Percentiles rank a stretch among this genome's conserved stretches.
Conservation (phyloP, 768 basidiomycete genomes). For the Hortiboletus flavorubellus region DNA sequence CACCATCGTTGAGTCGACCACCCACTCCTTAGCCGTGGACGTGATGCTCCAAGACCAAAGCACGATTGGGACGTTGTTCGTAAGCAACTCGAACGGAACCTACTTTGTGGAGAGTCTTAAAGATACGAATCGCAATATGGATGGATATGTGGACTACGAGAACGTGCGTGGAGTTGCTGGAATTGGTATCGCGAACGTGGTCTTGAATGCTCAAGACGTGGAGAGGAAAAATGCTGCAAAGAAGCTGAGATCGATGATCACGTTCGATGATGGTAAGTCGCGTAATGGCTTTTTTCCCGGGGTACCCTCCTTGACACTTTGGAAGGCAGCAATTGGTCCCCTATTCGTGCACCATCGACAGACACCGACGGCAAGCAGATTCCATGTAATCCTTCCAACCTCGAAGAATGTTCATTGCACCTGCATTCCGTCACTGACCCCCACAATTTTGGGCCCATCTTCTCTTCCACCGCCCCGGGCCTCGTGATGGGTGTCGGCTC, state of each 20-base stretch:
- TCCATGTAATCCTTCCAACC: slow-evolving; percentile 55
- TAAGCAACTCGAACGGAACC: slow-evolving; percentile 94
- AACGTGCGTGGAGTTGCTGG: slow-evolving; percentile 83
- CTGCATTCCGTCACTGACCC: slow-evolving; percentile 89
- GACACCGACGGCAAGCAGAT: slow-evolving; percentile 62
- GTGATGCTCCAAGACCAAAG: slow-evolving; percentile 70
- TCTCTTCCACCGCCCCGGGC: slow-evolving; percentile 93
- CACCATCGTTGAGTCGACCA: slow-evolving; percentile 92
- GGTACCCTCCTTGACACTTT: background rate
- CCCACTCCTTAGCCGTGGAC: slow-evolving; percentile 92
- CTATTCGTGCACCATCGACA: slow-evolving; percentile 55
- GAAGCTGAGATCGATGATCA: slow-evolving; percentile 73
- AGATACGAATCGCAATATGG: slow-evolving; percentile 87
- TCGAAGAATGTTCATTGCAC: slow-evolving; percentile 75
- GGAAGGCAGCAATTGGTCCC: slow-evolving; percentile 69
- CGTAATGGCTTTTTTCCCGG: background rate
- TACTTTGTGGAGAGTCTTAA: slow-evolving; percentile 89
- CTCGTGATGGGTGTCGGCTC: slow-evolving; percentile 96
- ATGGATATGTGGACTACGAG: slow-evolving; percentile 94
- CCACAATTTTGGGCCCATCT: slow-evolving; percentile 92
- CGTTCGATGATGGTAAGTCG: slow-evolving; percentile 79
- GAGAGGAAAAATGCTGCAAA: slow-evolving; percentile 69
- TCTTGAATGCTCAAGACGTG: slow-evolving; percentile 80
- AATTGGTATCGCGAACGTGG: slow-evolving; percentile 86
- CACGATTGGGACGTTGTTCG: slow-evolving; percentile 86